phyloP scores from a whole-genome alignment of 2,329 filamentous ascomycete genomes.

The Colletotrichum chrysophilum region DNA sequence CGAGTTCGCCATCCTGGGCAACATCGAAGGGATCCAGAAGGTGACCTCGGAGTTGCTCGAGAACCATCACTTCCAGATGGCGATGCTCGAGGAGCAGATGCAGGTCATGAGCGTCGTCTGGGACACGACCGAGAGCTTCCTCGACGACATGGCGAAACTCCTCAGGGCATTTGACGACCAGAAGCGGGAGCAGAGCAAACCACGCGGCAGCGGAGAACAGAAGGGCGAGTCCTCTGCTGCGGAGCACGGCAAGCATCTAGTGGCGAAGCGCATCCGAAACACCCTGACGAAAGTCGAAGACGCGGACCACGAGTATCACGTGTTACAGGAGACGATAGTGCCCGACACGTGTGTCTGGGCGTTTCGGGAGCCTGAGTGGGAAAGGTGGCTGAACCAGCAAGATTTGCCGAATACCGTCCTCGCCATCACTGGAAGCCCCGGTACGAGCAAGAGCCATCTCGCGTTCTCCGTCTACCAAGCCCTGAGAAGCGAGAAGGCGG shows the following conservation, averaged over 20 bases:
- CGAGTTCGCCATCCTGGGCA: constrained; percentile 36
- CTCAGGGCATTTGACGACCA: constrained; percentile 26
- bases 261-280: constrained; percentile 28
- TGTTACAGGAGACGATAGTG: constrained; percentile 32
- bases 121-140: constrained; percentile 30
- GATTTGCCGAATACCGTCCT: constrained; percentile 23
- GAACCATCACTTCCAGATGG: constrained; percentile 28
- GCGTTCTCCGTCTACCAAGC: constrained; percentile 27
- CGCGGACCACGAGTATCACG: constrained; percentile 29
- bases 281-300: constrained; percentile 24
- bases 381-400: constrained; percentile 28
- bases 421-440: constrained; percentile 32
- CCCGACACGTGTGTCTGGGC: constrained; percentile 36
- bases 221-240: constrained; percentile 11
- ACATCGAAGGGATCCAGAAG: constrained; percentile 34
- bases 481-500: constrained; percentile 2
- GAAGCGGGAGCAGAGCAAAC: constrained; percentile 8
- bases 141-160: constrained; percentile 30
- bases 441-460: constrained; percentile 38
- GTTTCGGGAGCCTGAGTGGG: constrained; percentile 29
- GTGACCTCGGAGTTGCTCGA: constrained; percentile 30
- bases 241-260: constrained; percentile 25
- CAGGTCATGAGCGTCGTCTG: constrained; percentile 29
- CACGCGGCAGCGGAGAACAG: background rate
- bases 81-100: constrained; percentile 30